Base-by-base conservation (phyloP, 2,329 filamentous ascomycete species). In the Claviceps sp. region DNA sequence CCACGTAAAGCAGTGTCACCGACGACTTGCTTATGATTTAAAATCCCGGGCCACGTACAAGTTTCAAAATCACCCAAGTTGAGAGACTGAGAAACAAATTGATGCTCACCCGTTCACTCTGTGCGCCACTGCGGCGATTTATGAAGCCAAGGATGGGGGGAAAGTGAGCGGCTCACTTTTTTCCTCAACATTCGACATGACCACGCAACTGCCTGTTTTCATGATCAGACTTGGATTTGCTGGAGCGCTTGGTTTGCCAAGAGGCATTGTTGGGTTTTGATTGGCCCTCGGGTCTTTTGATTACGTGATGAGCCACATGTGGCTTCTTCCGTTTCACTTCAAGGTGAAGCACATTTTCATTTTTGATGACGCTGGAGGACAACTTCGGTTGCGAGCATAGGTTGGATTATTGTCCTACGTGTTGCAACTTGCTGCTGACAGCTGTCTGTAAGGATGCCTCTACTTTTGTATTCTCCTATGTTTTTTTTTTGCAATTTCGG, bases 221-320 rank as follows among this genome's bases (percentile, higher is more conserved):
- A 49, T 48, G 52, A 56, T 54, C 50, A 45, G 13, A 52, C 22
- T 7, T 19, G 14, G n/a, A 26, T 45, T 50, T 50, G 37, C 24
- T 45, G 30, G 45, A 40, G 41, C 48, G 41, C 16, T 41, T 39
- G 46, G 19, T 34, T 24, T 44, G 42, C 17, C 11, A 17, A 49
- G 43, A 26, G 26, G 26, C 11, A 14, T 38, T 39, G 19, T n/a
- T 37, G 48, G 8, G 40, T 38, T 39, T 39, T 56, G 50, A 55
- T 55, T 56, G 55, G 55, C 22, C 46, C 10, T 34, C 30, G 30
- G 43, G 10, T 8, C 14, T 14, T 44, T 3, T 37, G 55, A 46
- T 56, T 56, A 56, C 53, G 55, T 56, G 48, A 56, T 55, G 50
- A 19, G 24, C 48, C 39, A 38, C 22, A 17, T 45, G 43, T 45